Base-by-base conservation (phyloP, 768 basidiomycete species). In the Amanita subjunquillea region DNA sequence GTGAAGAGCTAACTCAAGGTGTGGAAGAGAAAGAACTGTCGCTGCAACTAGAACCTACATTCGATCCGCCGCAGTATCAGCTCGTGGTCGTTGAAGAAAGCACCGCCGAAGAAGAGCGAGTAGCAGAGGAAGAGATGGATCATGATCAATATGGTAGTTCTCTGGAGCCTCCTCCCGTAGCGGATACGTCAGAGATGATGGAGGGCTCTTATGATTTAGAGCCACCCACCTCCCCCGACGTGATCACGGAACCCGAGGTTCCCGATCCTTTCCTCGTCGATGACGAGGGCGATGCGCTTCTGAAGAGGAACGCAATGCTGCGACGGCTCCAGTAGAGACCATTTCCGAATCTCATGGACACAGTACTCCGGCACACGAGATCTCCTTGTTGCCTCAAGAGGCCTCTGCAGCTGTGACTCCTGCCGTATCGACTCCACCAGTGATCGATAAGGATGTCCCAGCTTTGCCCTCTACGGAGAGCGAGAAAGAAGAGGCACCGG, bases 231-330 rank as follows among this genome's bases (percentile, higher is more conserved):
- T 20, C 36, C 3, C 43, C 13, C 13, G 51, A 53, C 6, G 15
- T 30, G 44, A 20, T 38, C 30, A 30, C 37, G n/a, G 77, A 77
- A 60, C 71, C 73, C 39, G 75, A 76, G 51, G 72, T 73, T 4
- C 78, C 79, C 13, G 72, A 86, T 63, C 80, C 80, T 1, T 84
- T 82, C 68, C 68, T 83, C 47, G 67, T 81, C 34, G 83, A 83
- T 57, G 80, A 79, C 54, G 72, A 76, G 36, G 71, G 72, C 27
- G 71, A 72, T 40, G 69, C 67, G 3, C 60, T 66, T 71, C 67
- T n/a, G 73, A 69, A 23, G 73, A 70, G 27, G 70, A 71, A 6
- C 65, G 59, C 44, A 58, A 62, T 32, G 57, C 59, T 36, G 59
- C 58, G 27, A 49, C 55, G n/a, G 62, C 61, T 20, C 55, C 64